Base-by-base conservation (phyloP, 768 basidiomycete species). In the Podaxis carcinomalis region DNA sequence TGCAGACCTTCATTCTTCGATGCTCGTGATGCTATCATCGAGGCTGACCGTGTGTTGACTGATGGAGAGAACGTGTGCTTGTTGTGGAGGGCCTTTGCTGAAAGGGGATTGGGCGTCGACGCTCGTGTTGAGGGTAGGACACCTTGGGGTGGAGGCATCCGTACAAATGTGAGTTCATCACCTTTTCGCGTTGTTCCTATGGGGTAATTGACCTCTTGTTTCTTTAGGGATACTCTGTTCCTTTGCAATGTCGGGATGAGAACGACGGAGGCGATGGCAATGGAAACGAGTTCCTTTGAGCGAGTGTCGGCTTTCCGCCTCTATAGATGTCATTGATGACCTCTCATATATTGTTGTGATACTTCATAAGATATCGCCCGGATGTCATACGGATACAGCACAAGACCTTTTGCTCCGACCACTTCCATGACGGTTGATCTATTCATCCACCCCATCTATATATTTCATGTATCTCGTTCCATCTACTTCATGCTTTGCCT, bases 121-220 rank as follows among this genome's bases (percentile, higher is more conserved):
- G 92, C 96, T 2, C 75, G 65, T 14, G 83, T 98, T 42, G 76
- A 83, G 32, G 89, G 92, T 55, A 77, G 82, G 61, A 92, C 92
- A 6, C 94, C 93, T 16, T 97, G 95, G 95, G 95, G 95, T 68
- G 93, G 93, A 82, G 95, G 94, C 61, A 75, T 92, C 56, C 82
- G 95, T 63, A 80, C 79, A 16, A 83, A 93, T 66, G 90, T 66
- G 46, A 60, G 65, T 64, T 16, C 71, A 44, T 36, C 19, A 54
- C 25, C 35, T 19, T 57, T 57, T 14, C 35, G 28, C 54, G 19
- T n/a, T 51, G 16, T 36, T 27, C 52, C 27, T 13, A 32, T 42
- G 6, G 49, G 25, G 4, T 49, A 46, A 51, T 44, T 67, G 2
- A 60, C 50, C 10, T 21, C 51, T 13, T 6, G 11, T 7, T 14